These are phyloP conservation scores for Calocybe cyanea DNA, from an alignment of 768 basidiomycete genomes.

Conservation along the genomic window DNA sequence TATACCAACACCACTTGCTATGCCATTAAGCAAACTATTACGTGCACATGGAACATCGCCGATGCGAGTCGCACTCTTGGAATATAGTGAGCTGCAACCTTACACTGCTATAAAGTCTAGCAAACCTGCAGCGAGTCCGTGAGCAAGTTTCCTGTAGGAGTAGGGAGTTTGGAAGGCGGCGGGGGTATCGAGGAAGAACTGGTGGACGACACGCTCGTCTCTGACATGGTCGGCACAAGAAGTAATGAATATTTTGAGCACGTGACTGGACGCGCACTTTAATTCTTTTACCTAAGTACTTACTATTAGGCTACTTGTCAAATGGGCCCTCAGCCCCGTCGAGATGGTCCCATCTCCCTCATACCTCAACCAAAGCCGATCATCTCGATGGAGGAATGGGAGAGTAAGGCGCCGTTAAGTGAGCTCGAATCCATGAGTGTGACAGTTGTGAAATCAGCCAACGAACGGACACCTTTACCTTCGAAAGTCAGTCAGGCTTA, in stretches of 20 bases:
- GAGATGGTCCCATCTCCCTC: constrained; percentile 9
- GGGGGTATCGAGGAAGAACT: constrained; percentile 17
- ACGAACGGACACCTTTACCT: constrained; percentile 62
- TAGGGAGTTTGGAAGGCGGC: constrained; percentile 33
- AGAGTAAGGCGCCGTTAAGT: constrained; percentile 70
- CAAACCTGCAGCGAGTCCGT: constrained; percentile 33
- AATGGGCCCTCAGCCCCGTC: constrained; percentile 11
- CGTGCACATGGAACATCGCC: constrained; percentile 75
- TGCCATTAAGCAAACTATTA: constrained; percentile 70
- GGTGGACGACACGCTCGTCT: constrained; percentile 3
- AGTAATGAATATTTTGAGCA: neutral
- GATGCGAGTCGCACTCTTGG: constrained; percentile 55
- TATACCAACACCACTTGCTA: constrained; percentile 75
- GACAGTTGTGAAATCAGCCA: constrained; percentile 54
- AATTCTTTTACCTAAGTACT: too few species aligned
- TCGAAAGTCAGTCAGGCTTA: constrained; percentile 55
- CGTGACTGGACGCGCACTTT: neutral
- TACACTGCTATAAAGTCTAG: neutral
- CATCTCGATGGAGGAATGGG: constrained; percentile 89
- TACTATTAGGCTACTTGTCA: too few species aligned
- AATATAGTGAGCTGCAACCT: neutral
- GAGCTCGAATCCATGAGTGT: constrained; percentile 70
- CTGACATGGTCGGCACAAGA: neutral
- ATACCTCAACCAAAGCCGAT: constrained; percentile 34
- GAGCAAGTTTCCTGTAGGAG: constrained; percentile 34